Evolutionary conservation across 108 stramenopile species (phyloP).

Genomic region (Nitzschia sp.): DNA sequence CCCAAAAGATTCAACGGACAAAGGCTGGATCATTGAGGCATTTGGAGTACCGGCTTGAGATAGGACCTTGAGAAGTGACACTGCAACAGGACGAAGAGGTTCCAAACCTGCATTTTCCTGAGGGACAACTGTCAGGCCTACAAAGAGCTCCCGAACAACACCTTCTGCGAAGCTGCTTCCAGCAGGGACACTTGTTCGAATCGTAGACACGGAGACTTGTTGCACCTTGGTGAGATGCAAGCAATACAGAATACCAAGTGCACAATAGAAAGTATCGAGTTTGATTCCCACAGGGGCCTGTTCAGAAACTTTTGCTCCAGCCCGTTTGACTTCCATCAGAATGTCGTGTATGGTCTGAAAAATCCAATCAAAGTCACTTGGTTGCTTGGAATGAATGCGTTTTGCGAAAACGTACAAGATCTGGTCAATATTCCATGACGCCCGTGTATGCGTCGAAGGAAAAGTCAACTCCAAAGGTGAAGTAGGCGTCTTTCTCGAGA

Average conservation of each 20-base stretch:
- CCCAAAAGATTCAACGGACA: not conserved
- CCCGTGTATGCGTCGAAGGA: too few species aligned
- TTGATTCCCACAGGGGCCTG: too few species aligned
- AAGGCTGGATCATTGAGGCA: not conserved
- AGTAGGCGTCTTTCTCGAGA: too few species aligned
- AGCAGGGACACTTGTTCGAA: constrained; percentile 6
- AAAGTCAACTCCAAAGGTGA: too few species aligned
- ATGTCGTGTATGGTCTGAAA: too few species aligned
- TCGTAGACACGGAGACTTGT: constrained; percentile 9
- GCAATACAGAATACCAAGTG: constrained; percentile 10
- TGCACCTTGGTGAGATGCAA: constrained; percentile 5
- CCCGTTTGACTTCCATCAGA: too few species aligned
- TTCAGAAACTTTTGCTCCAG: too few species aligned
- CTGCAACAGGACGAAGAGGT: constrained; percentile 3
- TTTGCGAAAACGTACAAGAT: too few species aligned
- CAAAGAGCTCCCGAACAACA: constrained; percentile 14
- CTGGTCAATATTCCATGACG: too few species aligned
- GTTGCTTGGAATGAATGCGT: too few species aligned
- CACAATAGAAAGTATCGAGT: not conserved
- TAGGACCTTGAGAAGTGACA: constrained; percentile 22
- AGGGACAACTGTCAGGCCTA: constrained; percentile 9
- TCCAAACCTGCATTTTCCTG: not conserved
- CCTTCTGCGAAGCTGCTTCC: not conserved
- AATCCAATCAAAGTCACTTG: too few species aligned
- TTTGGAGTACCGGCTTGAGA: too few species aligned